Evolutionary conservation across 176 grass and related monocot genomes (phyloP).

Genomic region (Zea luxurians): DNA sequence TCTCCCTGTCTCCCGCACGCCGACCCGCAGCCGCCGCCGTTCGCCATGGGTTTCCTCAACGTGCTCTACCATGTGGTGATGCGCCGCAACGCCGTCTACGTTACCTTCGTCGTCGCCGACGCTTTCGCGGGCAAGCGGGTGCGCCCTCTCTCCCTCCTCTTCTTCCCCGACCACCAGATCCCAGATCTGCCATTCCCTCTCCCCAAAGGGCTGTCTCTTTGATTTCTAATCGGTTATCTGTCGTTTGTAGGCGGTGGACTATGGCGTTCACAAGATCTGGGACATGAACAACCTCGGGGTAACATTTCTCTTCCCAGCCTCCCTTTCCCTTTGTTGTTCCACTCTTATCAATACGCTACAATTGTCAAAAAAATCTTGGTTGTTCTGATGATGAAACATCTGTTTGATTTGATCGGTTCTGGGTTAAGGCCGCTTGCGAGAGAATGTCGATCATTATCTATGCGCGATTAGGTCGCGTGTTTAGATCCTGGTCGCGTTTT

Average conservation of each 20-base stretch:
- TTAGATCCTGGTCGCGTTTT: not conserved
- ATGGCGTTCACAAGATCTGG: slow-evolving; percentile 77
- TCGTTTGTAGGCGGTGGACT: slow-evolving; percentile 67
- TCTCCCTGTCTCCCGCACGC: not conserved
- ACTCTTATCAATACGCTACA: not conserved
- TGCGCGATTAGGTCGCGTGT: not conserved
- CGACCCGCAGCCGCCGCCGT: slow-evolving; percentile 11
- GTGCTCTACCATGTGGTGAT: slow-evolving; percentile 74
- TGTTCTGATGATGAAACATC: not conserved
- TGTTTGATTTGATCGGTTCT: not conserved
- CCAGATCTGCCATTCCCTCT: slow-evolving; percentile 22
- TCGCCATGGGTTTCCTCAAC: slow-evolving; percentile 58
- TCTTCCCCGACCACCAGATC: not conserved
- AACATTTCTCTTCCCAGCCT: not conserved
- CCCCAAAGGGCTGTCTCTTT: not conserved
- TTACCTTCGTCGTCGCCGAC: slow-evolving; percentile 83
- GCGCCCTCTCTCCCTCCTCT: not conserved
- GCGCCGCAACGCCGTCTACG: slow-evolving; percentile 89
- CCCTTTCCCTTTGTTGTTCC: not conserved
- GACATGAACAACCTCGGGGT: slow-evolving; percentile 79
- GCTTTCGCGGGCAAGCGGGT: slow-evolving; percentile 87
- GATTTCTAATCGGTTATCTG: slow-evolving; percentile 16
- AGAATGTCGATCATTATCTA: not conserved
- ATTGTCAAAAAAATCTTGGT: not conserved
- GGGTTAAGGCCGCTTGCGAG: not conserved